Evolutionary conservation across 352 stramenopile genomes (phyloP), one percentile per base, ranked within the genome.

Genomic region (Phytophthora melonis): DNA sequence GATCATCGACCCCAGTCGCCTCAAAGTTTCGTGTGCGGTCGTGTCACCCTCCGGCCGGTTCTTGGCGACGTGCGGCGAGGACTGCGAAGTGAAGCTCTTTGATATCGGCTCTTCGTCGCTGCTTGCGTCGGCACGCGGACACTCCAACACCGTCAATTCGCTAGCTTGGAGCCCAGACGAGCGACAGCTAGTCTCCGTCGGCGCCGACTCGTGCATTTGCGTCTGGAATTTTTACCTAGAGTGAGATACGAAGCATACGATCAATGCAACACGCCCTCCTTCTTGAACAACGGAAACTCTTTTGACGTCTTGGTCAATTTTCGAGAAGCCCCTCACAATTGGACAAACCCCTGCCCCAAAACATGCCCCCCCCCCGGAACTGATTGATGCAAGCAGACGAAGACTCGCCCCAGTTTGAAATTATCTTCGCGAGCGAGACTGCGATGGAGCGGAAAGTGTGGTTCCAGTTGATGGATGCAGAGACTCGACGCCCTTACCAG

Each of bases 101-200:
- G 79, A 92, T 49, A 68, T 93, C 61, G 52, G 63, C 13, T 79
- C 72, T 23, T 63, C 52, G 0, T 47, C 70, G 53, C 75, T 94
- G 0, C 70, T 97, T 7, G 74, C 90, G 3, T 63, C 66, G 19
- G 80, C 80, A 5, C 66, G 83, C 39, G 89, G 86, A 11, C 93
- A 98, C 77, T 93, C 86, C 5, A 84, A 89, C 27, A 74, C 79
- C 14, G 82, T 97, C 47, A 90, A 91, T 34, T 81, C 77, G 34
- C 13, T 98, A 4, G 72, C 83, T 25, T 98, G 94, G 94, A 97
- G 87, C 59, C 87, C 87, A 0, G 93, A 98, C 60, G 92, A 98
- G 75, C 83, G 89, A n/a, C 93, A 98, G 77, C 74, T 98, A 41
- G 91, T 98, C 8, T 93, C 90, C 5, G 92, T 97, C 19, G 93